A percentile compares a stretch with the other conserved stretches of the same genome.
phyloP scores from a whole-genome alignment of 805 yeast species.

The Saccharomyces kudriavzevii region DNA sequence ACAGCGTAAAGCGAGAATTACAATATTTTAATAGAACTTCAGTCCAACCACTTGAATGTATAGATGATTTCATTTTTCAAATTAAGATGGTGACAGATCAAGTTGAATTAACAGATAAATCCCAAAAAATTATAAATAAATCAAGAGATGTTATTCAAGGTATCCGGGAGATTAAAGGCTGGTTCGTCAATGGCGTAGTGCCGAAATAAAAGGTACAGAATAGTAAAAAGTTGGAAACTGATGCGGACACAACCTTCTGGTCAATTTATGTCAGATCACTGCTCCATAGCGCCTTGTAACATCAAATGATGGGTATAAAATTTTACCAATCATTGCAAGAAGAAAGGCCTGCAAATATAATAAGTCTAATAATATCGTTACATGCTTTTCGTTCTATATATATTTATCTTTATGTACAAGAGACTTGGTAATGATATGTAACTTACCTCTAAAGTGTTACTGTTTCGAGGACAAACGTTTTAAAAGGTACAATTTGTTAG shows the following conservation, averaged over 20 bases:
- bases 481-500: slow-evolving; percentile 4
- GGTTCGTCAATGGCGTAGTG: slow-evolving; percentile 34
- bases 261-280: neutral
- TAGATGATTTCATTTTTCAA: slow-evolving; percentile 27
- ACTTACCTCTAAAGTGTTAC: slow-evolving; percentile 6
- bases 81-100: slow-evolving; percentile 20
- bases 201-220: slow-evolving; percentile 7
- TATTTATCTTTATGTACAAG: neutral
- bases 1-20: slow-evolving; percentile 25
- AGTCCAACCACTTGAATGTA: slow-evolving; percentile 8
- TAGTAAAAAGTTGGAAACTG: neutral
- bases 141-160: slow-evolving; percentile 20
- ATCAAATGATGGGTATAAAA: neutral
- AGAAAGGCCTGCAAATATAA: neutral
- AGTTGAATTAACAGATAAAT: slow-evolving; percentile 12
- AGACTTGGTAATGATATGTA: slow-evolving; percentile 3
- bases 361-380: neutral
- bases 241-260: neutral
- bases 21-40: slow-evolving; percentile 21
- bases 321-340: neutral
- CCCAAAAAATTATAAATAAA: neutral
- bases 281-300: neutral
- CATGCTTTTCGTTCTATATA: slow-evolving; percentile 4
- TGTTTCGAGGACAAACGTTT: neutral
- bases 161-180: slow-evolving; percentile 35